These are phyloP conservation scores for Hyphopichia homilentoma DNA, from an alignment of 805 yeast genomes.

Conservation along the genomic window DNA sequence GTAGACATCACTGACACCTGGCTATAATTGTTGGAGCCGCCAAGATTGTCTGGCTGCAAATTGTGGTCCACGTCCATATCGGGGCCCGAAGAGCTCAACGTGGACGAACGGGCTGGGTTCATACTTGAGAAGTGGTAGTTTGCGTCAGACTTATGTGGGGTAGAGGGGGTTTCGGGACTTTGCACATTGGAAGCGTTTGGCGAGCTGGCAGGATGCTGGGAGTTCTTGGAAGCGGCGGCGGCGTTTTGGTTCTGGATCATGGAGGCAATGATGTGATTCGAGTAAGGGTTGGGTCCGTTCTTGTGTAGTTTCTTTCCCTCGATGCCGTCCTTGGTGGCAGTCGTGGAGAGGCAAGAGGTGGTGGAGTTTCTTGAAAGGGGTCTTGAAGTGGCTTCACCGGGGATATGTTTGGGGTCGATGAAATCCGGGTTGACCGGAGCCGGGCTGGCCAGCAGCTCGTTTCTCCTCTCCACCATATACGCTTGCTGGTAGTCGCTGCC, in stretches of 20 bases:
- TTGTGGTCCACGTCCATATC: background rate
- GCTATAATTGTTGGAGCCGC: constrained; percentile 7
- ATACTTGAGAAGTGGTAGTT: too few relatives aligned
- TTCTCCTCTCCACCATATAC: constrained; percentile 1
- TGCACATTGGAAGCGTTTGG: background rate
- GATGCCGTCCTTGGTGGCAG: constrained; percentile 71
- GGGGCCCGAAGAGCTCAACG: constrained; percentile 2
- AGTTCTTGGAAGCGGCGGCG: background rate
- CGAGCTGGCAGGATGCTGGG: background rate
- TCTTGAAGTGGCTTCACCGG: constrained; percentile 39
- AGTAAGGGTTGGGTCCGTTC: constrained; percentile 34
- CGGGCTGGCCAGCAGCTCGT: constrained; percentile 1
- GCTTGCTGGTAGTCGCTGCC: constrained; percentile 23
- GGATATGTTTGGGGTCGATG: constrained; percentile 5
- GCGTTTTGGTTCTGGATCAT: constrained; percentile 11
- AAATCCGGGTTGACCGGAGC: background rate
- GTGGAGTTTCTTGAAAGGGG: constrained; percentile 60
- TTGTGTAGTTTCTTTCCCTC: constrained; percentile 60
- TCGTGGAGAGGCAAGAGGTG: constrained; percentile 66
- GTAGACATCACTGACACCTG: constrained; percentile 21
- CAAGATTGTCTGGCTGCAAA: background rate
- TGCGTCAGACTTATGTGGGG: too few relatives aligned
- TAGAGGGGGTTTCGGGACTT: constrained; percentile 5
- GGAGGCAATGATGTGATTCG: constrained; percentile 25
- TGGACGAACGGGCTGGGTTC: constrained; percentile 1